Evolutionary conservation across 768 basidiomycete genomes (phyloP).

Genomic region (Termitomyces bulborhizus): DNA sequence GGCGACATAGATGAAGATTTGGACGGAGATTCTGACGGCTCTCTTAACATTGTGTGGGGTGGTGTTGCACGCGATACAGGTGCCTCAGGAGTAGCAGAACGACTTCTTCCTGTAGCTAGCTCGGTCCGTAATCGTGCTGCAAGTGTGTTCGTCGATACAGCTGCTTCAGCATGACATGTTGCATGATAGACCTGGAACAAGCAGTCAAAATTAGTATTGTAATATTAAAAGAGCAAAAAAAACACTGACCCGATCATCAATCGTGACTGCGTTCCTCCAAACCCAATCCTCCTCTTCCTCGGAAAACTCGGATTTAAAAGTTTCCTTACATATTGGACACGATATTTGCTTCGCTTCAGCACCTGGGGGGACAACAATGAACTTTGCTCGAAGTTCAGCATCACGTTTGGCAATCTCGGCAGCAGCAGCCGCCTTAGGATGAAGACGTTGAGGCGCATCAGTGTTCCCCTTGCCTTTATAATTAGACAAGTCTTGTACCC

Average conservation of each 20-base stretch:
- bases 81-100: conserved; percentile 72
- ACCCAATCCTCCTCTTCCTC: conserved; percentile 99
- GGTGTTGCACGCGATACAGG: conserved; percentile 30
- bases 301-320: conserved; percentile 81
- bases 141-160: conserved; percentile 54
- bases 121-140: conserved; percentile 66
- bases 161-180: conserved; percentile 85
- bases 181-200: conserved; percentile 79
- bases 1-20: conserved; percentile 41
- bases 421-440: conserved; percentile 52
- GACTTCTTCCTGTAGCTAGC: conserved; percentile 54
- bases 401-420: conserved; percentile 68
- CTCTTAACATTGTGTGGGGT: conserved; percentile 27
- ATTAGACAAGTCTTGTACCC: conserved; percentile 70
- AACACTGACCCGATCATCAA: conserved; percentile 72
- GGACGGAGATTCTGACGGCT: conserved; percentile 20
- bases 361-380: conserved; percentile 85
- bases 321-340: conserved; percentile 97
- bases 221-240: background rate
- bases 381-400: conserved; percentile 67
- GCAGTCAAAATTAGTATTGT: background rate
- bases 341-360: conserved; percentile 78
- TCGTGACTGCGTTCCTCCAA: conserved; percentile 86
- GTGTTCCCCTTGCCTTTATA: conserved; percentile 66
- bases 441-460: conserved; percentile 42